These are phyloP conservation scores for Penicillium ucsense DNA, from an alignment of 495 filamentous ascomycete genomes.

Conservation along the genomic window DNA sequence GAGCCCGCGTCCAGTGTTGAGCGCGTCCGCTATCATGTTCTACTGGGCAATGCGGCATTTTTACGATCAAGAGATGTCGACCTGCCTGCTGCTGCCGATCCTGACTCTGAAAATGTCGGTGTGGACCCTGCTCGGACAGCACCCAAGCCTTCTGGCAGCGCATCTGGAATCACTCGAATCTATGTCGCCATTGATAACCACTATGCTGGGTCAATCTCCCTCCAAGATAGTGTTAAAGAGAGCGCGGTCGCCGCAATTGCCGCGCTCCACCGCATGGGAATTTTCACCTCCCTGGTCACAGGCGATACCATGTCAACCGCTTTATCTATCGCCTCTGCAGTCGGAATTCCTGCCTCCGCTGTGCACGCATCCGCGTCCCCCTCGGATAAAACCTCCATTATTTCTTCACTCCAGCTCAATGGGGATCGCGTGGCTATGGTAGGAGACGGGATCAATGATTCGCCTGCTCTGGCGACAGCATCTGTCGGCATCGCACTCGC, in stretches of 20 bases:
- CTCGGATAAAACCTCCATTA: conserved; percentile 77
- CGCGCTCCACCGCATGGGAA: conserved; percentile 75
- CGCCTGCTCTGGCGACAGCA: conserved; percentile 86
- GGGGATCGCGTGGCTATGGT: conserved; percentile 91
- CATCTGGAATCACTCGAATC: conserved; percentile 72
- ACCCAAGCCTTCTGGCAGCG: conserved; percentile 17
- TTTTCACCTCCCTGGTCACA: conserved; percentile 84
- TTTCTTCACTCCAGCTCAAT: conserved; percentile 59
- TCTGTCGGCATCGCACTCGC: conserved; percentile 88
- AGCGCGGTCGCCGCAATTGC: conserved; percentile 73
- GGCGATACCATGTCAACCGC: conserved; percentile 83
- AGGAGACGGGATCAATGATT: conserved; percentile 98
- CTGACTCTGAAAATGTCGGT: conserved; percentile 18
- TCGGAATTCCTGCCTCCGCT: conserved; percentile 66
- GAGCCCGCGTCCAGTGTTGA: conserved; percentile 62
- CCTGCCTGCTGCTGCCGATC: conserved; percentile 55
- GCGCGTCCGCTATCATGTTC: conserved; percentile 59
- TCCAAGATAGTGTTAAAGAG: conserved; percentile 84
- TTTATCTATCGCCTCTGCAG: conserved; percentile 65
- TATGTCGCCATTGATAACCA: conserved; percentile 76
- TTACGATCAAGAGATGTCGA: conserved; percentile 56
- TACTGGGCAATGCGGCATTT: conserved; percentile 75
- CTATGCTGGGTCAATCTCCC: conserved; percentile 72
- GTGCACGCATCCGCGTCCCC: conserved; percentile 79
- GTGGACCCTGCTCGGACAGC: conserved; percentile 12